These are phyloP conservation scores for Pontederia crassipes DNA, from an alignment of 176 grass and related monocot species.

Conservation along the genomic window DNA sequence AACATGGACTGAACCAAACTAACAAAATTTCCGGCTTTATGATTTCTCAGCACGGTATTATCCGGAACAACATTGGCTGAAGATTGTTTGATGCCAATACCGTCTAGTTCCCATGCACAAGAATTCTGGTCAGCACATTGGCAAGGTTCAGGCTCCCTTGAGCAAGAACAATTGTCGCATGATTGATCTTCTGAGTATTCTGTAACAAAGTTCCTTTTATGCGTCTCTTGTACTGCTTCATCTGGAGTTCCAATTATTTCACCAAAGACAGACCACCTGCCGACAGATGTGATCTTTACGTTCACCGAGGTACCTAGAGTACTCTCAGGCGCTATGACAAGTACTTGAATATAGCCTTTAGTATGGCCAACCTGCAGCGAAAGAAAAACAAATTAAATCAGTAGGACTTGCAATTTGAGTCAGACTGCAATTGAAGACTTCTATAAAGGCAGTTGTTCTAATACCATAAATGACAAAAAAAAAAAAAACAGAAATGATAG, in stretches of 20 bases:
- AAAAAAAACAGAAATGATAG: background rate
- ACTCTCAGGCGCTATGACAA: conserved; percentile 71
- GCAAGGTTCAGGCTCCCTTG: conserved; percentile 15
- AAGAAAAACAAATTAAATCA: background rate
- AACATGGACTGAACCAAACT: conserved; percentile 27
- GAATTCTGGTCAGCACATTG: background rate
- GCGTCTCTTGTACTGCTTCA: conserved; percentile 20
- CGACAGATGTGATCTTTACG: conserved; percentile 69
- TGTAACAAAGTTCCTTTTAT: conserved; percentile 9
- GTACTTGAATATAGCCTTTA: conserved; percentile 86
- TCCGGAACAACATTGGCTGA: background rate
- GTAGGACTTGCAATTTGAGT: no score
- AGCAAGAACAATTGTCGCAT: conserved; percentile 40
- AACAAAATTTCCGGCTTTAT: conserved; percentile 6
- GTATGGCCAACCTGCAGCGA: conserved; percentile 74
- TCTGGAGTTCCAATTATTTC: conserved; percentile 43
- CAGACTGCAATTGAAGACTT: background rate
- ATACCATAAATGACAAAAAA: background rate
- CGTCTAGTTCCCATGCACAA: conserved; percentile 3
- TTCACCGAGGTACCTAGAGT: conserved; percentile 60
- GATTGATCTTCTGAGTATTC: conserved; percentile 26
- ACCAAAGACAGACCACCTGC: conserved; percentile 88
- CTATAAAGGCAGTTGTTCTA: background rate
- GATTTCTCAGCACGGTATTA: background rate
- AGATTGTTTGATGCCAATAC: background rate